These are phyloP conservation scores for Isochrysis galbana DNA, from an alignment of 78 protist species.

Conservation along the genomic window DNA sequence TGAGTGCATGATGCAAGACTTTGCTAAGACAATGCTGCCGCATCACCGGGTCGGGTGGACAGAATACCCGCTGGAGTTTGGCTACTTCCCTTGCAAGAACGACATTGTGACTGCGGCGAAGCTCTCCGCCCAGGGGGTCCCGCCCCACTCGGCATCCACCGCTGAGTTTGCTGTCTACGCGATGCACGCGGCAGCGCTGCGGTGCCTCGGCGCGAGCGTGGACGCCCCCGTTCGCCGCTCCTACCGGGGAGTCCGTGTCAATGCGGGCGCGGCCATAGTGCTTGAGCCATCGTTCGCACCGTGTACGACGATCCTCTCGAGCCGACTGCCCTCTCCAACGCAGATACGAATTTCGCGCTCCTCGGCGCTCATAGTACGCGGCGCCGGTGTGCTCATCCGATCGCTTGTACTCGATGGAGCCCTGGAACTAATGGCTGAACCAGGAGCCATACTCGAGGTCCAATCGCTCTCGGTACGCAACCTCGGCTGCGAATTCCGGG, in stretches of 20 bases:
- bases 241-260: not conserved
- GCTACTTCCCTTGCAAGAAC: constrained; percentile 21
- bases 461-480: not conserved
- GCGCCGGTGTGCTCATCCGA: not conserved
- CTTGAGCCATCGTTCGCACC: not conserved
- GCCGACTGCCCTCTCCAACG: not conserved
- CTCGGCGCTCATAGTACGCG: constrained; percentile 5
- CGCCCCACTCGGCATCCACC: not conserved
- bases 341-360: not conserved
- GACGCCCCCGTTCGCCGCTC: not conserved
- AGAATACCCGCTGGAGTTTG: not conserved
- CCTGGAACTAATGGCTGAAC: constrained; percentile 1
- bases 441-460: not conserved
- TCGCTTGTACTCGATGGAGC: constrained; percentile 34
- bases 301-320: not conserved
- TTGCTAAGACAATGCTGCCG: not conserved
- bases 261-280: not conserved
- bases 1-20: constrained; percentile 76
- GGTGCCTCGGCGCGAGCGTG: not conserved
- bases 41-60: not conserved
- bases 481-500: not conserved
- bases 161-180: not conserved
- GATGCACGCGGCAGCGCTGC: not conserved
- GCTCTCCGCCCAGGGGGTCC: constrained; percentile 10
- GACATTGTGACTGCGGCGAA: not conserved